phyloP scores from a whole-genome alignment of 2,329 filamentous ascomycete species.

The Colletotrichum tropicale region DNA sequence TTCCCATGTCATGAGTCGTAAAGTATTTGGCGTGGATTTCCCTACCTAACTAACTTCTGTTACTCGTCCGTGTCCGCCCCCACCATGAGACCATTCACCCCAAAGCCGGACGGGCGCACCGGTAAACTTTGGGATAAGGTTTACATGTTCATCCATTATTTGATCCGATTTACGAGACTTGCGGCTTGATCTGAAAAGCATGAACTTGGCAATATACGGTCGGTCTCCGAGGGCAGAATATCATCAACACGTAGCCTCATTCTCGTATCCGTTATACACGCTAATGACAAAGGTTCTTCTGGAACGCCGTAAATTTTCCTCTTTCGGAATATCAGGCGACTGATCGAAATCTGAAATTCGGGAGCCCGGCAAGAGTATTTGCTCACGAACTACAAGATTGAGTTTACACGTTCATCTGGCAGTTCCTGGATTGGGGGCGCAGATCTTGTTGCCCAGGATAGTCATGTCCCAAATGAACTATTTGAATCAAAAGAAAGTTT shows the following conservation, averaged over 20 bases:
- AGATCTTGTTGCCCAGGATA: neutral
- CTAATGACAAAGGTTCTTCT: rapidly evolving
- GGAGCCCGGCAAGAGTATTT: rapidly evolving
- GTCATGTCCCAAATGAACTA: neutral
- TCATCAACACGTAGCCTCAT: neutral
- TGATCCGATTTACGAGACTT: neutral
- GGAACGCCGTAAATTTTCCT: neutral
- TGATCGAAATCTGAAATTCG: neutral
- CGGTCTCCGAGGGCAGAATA: neutral
- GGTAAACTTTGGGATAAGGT: neutral
- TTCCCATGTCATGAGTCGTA: neutral
- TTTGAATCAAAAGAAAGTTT: neutral
- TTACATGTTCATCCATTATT: neutral
- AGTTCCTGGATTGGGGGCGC: neutral
- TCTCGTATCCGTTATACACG: neutral
- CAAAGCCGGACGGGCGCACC: neutral
- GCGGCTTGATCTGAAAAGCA: neutral
- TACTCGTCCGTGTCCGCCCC: neutral
- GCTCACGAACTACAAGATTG: neutral
- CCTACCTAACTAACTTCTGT: neutral
- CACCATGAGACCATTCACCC: neutral
- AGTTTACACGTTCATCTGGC: neutral
- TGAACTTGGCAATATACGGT: neutral
- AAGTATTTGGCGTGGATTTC: neutral
- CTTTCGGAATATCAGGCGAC: neutral